Percentiles rank a stretch among this genome's conserved stretches.
phyloP scores from a whole-genome alignment of 306 rosid genomes.

The Vicia sativa region DNA sequence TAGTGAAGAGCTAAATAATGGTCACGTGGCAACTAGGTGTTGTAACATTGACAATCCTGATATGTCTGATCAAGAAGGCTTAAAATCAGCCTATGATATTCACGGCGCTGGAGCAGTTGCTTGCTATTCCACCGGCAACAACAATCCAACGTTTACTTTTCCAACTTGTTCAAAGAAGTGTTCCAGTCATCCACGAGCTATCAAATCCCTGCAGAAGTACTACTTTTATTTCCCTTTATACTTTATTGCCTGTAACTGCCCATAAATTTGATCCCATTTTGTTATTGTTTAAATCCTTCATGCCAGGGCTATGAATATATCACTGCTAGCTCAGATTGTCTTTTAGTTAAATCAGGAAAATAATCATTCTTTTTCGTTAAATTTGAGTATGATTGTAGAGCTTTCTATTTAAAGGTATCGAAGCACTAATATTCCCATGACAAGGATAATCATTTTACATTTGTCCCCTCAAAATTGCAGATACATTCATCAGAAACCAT shows the following conservation, averaged over 20 bases:
- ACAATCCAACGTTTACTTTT: constrained; percentile 62
- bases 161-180: constrained; percentile 71
- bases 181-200: constrained; percentile 52
- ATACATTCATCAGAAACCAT: constrained; percentile 80
- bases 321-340: constrained; percentile 20
- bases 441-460: constrained; percentile 30
- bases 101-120: constrained; percentile 87
- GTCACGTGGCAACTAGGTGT: constrained; percentile 74
- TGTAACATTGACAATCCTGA: constrained; percentile 56
- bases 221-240: constrained; percentile 27
- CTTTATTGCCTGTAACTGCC: background rate
- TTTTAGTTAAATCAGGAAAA: constrained; percentile 26
- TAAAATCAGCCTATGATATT: constrained; percentile 69
- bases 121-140: constrained; percentile 65
- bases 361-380: constrained; percentile 21
- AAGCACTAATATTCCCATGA: background rate
- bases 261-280: constrained; percentile 13
- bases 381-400: constrained; percentile 7
- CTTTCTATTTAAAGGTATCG: constrained; percentile 13
- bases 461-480: constrained; percentile 51
- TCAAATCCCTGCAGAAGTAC: constrained; percentile 75
- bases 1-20: constrained; percentile 52
- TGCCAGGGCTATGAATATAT: constrained; percentile 13
- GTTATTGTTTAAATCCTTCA: constrained; percentile 4
- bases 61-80: constrained; percentile 51